Base-by-base conservation (phyloP, 768 basidiomycete species). In the Dioszegia crocea region DNA sequence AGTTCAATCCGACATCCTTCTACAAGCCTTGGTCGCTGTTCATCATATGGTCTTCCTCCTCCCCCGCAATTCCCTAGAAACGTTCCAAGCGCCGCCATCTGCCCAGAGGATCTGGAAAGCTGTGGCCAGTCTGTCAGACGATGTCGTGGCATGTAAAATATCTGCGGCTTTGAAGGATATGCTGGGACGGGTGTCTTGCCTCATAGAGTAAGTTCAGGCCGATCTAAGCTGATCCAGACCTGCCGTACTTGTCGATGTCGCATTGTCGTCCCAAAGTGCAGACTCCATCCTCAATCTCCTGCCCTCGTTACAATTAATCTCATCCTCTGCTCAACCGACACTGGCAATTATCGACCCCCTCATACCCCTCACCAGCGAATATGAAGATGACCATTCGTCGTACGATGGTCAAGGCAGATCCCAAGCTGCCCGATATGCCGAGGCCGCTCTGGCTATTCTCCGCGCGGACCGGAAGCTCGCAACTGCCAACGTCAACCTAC, bases 351-450 rank as follows among this genome's bases (percentile, higher is more conserved):
- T 68, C 9, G 73, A 71, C 56, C 48, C 63, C 3, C 55, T 68
- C 12, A 60, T 68, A 12, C 27, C 63, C 64, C 2, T 62, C 63
- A 54, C 41, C 33, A 5, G 47, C 21, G 27, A 60, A 63, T 31
- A 33, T 10, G 36, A 59, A 36, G 40, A 63, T 40, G 16, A 10
- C 4, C 4, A 33, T 14, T 33, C 33, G 23, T 9, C 27, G 21
- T 77, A 63, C 30, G 79, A 91, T 64, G 67, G 66, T 19, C 75
- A 78, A 16, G 86, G 87, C 0, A 83, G 83, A 57, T 82, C 85
- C 0, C 65, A 80, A 2, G 90, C 91, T 69, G 84, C 85, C 1
- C 84, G 91, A 17, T 78, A 81, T 4, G 80, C 84, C 12, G 74
- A 76, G 33, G 85, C 84, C 0, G 74, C 89, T 4, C 74, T 89